Percentiles rank a stretch among this genome's conserved stretches.
Evolutionary conservation across 805 yeast species (phyloP).

Genomic region (Schwanniomyces occidentalis): DNA sequence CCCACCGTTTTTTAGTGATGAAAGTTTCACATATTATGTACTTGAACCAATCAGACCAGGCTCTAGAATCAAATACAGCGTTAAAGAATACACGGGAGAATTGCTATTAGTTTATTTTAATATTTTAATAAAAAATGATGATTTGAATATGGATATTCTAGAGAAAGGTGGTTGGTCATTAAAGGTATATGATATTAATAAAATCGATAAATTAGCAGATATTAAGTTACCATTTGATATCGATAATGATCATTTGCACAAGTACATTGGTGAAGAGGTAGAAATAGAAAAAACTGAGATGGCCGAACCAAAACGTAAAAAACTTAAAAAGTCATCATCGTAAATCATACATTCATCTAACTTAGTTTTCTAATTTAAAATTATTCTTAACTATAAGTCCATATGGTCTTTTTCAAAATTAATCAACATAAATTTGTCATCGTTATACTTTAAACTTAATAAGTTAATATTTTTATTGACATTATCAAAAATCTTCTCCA

Average conservation of each 20-base stretch:
- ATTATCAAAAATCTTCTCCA: conserved; percentile 31
- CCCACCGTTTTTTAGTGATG: conserved; percentile 53
- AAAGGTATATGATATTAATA: conserved; percentile 27
- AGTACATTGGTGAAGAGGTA: conserved; percentile 6
- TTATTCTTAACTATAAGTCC: conserved; percentile 19
- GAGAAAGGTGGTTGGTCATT: conserved; percentile 42
- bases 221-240: conserved; percentile 21
- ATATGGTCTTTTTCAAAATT: conserved; percentile 39
- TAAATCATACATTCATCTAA: neutral
- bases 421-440: conserved; percentile 35
- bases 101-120: conserved; percentile 24
- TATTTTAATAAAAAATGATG: conserved; percentile 8
- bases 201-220: conserved; percentile 23
- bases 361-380: no score
- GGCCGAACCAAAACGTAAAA: conserved; percentile 7
- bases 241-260: conserved; percentile 8
- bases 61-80: conserved; percentile 40
- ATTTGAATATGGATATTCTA: conserved; percentile 13
- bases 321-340: neutral
- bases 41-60: conserved; percentile 21
- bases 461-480: conserved; percentile 30
- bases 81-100: conserved; percentile 42
- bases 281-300: conserved; percentile 2
- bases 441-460: conserved; percentile 29
- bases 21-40: conserved; percentile 39